A percentile compares a stretch with the other conserved stretches of the same genome.
Conservation (phyloP, 1,284 basidiomycete genomes). For the Psilocybe mexicana region DNA sequence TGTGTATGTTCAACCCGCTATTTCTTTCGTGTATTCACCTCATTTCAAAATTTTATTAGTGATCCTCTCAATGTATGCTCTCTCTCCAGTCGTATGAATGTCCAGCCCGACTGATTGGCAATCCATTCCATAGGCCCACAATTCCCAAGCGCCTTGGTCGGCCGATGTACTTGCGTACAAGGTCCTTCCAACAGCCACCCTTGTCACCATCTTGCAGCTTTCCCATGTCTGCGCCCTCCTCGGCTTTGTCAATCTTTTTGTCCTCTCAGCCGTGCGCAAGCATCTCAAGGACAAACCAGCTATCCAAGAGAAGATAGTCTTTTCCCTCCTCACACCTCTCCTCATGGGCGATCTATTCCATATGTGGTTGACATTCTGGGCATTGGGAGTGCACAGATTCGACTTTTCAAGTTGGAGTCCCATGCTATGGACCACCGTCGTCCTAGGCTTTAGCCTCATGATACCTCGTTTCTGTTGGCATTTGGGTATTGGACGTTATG, state of each 20-base stretch:
- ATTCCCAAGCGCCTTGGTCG: conserved; percentile 74
- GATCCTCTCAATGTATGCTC: conserved; percentile 61
- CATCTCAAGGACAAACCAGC: conserved; percentile 58
- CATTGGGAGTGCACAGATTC: conserved; percentile 67
- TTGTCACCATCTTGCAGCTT: conserved; percentile 67
- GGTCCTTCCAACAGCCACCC: conserved; percentile 57
- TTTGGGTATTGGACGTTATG: conserved; percentile 70
- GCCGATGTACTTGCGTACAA: conserved; percentile 44
- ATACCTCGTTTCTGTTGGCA: conserved; percentile 72
- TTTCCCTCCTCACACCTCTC: conserved; percentile 63
- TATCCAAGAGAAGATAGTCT: conserved; percentile 69
- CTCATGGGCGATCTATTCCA: conserved; percentile 69
- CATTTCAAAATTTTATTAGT: conserved; percentile 23
- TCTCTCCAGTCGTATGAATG: conserved; percentile 1
- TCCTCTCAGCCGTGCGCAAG: conserved; percentile 58
- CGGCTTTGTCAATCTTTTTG: conserved; percentile 66
- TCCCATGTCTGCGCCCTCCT: conserved; percentile 74
- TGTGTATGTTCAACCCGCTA: conserved; percentile 33
- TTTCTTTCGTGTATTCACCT: background rate
- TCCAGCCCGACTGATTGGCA: conserved; percentile 12
- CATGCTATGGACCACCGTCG: conserved; percentile 65
- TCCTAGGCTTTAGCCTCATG: conserved; percentile 65
- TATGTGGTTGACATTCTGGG: conserved; percentile 68
- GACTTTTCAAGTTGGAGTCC: conserved; percentile 59
- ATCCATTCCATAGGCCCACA: conserved; percentile 52